Evolutionary conservation across 1,284 basidiomycete genomes (phyloP).

Genomic region (Testicularia cyperi): DNA sequence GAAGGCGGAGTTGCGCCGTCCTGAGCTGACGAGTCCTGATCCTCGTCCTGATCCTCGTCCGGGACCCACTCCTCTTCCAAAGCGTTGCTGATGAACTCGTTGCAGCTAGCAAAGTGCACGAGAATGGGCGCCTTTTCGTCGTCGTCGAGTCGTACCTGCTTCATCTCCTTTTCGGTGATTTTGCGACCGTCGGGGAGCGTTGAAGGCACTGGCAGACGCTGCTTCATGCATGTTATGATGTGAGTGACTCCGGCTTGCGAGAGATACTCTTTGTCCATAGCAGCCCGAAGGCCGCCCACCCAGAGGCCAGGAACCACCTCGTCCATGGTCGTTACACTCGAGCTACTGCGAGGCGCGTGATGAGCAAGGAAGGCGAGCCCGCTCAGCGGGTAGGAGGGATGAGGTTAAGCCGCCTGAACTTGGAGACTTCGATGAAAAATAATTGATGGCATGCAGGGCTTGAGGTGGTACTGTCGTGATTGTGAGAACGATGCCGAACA

Average conservation of each 20-base stretch:
- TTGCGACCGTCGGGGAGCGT: constrained; percentile 21
- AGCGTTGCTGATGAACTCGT: constrained; percentile 53
- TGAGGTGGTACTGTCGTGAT: too few species aligned
- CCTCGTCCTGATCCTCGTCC: constrained; percentile 3
- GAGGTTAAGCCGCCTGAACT: too few species aligned
- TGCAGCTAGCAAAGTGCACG: constrained; percentile 53
- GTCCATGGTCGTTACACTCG: too few species aligned
- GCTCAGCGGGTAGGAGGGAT: background rate
- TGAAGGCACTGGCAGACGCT: constrained; percentile 34
- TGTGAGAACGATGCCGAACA: too few species aligned
- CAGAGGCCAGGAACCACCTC: constrained; percentile 52
- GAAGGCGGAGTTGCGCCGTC: background rate
- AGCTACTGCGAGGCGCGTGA: background rate
- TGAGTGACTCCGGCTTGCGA: constrained; percentile 41
- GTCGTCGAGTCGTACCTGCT: constrained; percentile 60
- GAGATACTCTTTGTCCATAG: constrained; percentile 46
- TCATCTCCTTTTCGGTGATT: constrained; percentile 42
- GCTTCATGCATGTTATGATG: constrained; percentile 51
- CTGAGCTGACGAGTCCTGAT: background rate
- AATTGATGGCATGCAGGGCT: too few species aligned
- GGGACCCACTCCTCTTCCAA: constrained; percentile 40
- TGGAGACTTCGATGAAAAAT: too few species aligned
- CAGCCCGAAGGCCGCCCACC: constrained; percentile 48
- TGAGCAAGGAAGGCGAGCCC: background rate
- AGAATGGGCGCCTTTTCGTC: constrained; percentile 59